Evolutionary conservation across 2,329 filamentous ascomycete species (phyloP).

Genomic region (Aspergillus fumigatus): DNA sequence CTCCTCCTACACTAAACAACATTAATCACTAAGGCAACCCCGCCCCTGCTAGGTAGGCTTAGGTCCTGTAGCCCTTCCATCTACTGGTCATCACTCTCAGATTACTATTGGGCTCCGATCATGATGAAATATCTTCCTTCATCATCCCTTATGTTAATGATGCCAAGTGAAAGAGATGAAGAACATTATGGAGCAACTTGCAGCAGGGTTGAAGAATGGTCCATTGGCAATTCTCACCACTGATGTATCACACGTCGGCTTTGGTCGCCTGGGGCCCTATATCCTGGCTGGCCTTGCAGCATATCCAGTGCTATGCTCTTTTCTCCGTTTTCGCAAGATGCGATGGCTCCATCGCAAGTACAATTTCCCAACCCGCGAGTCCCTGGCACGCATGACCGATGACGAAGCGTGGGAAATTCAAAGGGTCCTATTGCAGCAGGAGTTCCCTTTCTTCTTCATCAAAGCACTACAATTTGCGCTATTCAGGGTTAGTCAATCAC

Average conservation of each 20-base stretch:
- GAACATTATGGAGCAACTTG: not conserved
- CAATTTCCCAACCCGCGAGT: slow-evolving; percentile 43
- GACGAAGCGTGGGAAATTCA: slow-evolving; percentile 51
- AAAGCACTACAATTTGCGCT: slow-evolving; percentile 56
- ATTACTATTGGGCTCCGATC: not conserved
- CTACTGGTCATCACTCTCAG: not conserved
- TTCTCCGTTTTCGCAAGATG: slow-evolving; percentile 31
- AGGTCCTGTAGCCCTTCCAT: not conserved
- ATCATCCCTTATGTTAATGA: not conserved
- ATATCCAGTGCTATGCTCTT: slow-evolving; percentile 24
- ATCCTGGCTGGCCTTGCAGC: slow-evolving; percentile 17
- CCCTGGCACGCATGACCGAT: slow-evolving; percentile 51
- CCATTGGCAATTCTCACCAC: not conserved
- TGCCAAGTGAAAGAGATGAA: not conserved
- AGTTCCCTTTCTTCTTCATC: slow-evolving; percentile 52
- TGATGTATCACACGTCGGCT: not conserved
- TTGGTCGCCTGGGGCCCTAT: slow-evolving; percentile 20
- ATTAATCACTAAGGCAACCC: not conserved
- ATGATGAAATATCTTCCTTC: not conserved
- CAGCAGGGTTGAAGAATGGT: not conserved
- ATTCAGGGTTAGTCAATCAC: slow-evolving; percentile 45
- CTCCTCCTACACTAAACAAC: too few species aligned
- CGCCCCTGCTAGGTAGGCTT: too few species aligned
- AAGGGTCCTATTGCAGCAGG: slow-evolving; percentile 42
- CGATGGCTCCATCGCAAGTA: slow-evolving; percentile 39